Evolutionary conservation across 1,284 basidiomycete genomes (phyloP), one percentile per base, ranked within the genome.

Genomic region (Papiliotrema fonsecae): DNA sequence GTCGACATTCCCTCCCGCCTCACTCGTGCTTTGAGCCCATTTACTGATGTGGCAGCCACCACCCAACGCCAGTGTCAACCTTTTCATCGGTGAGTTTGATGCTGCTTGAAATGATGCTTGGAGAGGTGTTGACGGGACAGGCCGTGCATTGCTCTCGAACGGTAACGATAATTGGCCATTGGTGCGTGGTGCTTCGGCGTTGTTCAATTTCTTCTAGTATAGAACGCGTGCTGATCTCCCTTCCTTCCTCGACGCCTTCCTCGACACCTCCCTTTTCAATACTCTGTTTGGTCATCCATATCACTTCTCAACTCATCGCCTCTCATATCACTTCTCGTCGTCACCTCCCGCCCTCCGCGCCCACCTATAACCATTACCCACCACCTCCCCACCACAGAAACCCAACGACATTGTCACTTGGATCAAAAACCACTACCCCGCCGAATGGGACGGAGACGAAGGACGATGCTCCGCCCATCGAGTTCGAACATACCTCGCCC

Each of bases 81-180:
- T 72, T 14, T 72, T 64, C 49, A 72, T 72, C 44, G 69, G 65
- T 67, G 44, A 54, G 66, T 61, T 9, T 2, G 9, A n/a, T 16
- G 16, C 14, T 42, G 25, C 14, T 26, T 19, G 25, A 19, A n/a
- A 16, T 21, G 5, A 30, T 37, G 40, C 4, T 2, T n/a, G n/a
- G n/a, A 30, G 11, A 27, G 19, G 14, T 16, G 44, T 26, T 45
- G 43, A 44, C 31, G 10, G 4, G 4, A 21, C 36, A 57, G 67
- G 69, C 45, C 68, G 69, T 36, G 69, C 69, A 37, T 54, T 72
- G 19, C 55, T 72, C 7, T 61, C 67, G 6, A 64, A 70, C 36
- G 69, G 69, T 16, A 72, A 72, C 50, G 69, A 72, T 53, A 72
- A 72, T 55, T 72, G 69, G 69, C 69, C 69, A 48, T 47, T 72